phyloP scores from a whole-genome alignment of 2,329 filamentous ascomycete species.

The Aureobasidium pullulans region DNA sequence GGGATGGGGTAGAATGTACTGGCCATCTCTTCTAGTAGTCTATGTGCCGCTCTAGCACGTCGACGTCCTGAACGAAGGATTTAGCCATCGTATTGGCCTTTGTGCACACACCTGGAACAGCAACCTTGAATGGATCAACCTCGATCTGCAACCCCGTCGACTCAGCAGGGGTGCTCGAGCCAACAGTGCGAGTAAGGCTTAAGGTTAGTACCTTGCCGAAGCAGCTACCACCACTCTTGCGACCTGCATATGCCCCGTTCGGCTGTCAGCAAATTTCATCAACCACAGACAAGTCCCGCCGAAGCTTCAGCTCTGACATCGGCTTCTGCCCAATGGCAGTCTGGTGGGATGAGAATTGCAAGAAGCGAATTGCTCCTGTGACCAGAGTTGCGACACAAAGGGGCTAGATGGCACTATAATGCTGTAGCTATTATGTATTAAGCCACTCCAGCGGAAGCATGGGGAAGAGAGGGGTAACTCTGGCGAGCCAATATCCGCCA shows the following conservation, averaged over 20 bases:
- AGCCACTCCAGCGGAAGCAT: not conserved
- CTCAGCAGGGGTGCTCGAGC: not conserved
- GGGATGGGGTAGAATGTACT: not conserved
- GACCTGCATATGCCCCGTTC: not conserved
- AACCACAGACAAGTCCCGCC: not conserved
- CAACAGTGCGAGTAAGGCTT: not conserved
- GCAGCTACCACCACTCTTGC: not conserved
- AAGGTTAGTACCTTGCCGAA: conserved; percentile 8
- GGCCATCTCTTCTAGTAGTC: not conserved
- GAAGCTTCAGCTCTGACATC: not conserved
- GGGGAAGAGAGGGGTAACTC: not conserved
- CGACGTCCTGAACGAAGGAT: not conserved
- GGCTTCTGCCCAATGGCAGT: not conserved
- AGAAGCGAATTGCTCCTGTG: not conserved
- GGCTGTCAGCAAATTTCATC: not conserved
- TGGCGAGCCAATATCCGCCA: not conserved
- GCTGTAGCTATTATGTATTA: not conserved
- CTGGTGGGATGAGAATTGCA: not conserved
- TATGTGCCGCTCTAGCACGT: not conserved
- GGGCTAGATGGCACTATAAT: not conserved
- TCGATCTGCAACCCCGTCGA: not conserved
- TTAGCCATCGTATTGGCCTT: not conserved
- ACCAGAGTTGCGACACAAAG: not conserved
- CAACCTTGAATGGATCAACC: not conserved
- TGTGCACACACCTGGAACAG: not conserved